Percentiles rank a stretch among this genome's conserved stretches.
These are phyloP conservation scores for Xerocomellus intermedius DNA, from an alignment of 768 basidiomycete genomes.

Conservation along the genomic window DNA sequence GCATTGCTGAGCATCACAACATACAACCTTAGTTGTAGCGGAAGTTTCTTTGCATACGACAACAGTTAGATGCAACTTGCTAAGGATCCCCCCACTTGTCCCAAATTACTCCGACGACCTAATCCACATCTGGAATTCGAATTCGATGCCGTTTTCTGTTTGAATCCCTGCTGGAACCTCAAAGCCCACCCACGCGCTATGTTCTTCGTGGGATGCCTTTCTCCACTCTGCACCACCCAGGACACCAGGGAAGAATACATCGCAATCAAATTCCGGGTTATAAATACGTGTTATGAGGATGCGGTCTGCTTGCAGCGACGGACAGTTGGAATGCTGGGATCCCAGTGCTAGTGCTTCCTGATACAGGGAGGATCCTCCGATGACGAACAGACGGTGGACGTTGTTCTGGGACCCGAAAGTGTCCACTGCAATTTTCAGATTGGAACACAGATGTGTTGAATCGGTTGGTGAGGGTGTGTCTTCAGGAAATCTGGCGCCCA, in stretches of 20 bases:
- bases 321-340: conserved; percentile 20
- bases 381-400: conserved; percentile 72
- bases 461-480: conserved; percentile 8
- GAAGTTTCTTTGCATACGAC: not conserved
- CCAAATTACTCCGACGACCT: conserved; percentile 31
- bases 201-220: conserved; percentile 55
- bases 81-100: not conserved
- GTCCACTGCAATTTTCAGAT: conserved; percentile 20
- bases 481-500: conserved; percentile 11
- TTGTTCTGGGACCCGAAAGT: conserved; percentile 10
- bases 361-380: conserved; percentile 91
- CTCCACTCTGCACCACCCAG: conserved; percentile 49
- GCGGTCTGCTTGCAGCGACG: conserved; percentile 60
- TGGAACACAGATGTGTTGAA: conserved; percentile 31
- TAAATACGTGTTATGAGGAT: conserved; percentile 85
- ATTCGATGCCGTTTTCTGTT: conserved; percentile 79
- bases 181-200: conserved; percentile 78
- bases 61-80: not conserved
- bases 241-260: conserved; percentile 84
- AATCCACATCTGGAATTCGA: conserved; percentile 97
- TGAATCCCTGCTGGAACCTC: conserved; percentile 73
- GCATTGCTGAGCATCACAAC: not conserved
- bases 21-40: not conserved
- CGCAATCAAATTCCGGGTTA: conserved; percentile 78
- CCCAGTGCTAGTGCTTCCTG: conserved; percentile 52